Evolutionary conservation across 495 filamentous ascomycete species (phyloP).

Genomic region (Hypomontagnella submonticulosa): DNA sequence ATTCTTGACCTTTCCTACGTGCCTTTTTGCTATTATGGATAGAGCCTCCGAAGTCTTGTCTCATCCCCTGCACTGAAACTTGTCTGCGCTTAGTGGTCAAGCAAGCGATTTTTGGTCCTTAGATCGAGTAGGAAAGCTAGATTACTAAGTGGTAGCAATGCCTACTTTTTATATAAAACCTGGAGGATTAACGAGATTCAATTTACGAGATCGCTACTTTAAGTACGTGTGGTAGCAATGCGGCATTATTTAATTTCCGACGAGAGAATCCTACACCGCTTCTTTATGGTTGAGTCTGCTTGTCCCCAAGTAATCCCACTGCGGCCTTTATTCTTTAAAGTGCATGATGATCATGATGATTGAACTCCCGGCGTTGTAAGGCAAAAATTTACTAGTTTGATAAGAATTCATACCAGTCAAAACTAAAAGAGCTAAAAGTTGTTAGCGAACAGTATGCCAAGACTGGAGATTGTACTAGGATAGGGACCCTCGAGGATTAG

Average conservation of each 20-base stretch:
- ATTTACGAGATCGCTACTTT: slow-evolving; percentile 14
- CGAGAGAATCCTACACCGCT: neutral
- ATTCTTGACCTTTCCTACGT: slow-evolving; percentile 28
- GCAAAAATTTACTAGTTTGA: slow-evolving; percentile 9
- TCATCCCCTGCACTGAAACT: slow-evolving; percentile 33
- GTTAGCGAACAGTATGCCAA: slow-evolving; percentile 35
- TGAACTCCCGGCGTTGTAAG: neutral
- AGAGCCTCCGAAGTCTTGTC: slow-evolving; percentile 9
- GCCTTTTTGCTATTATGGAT: slow-evolving; percentile 5
- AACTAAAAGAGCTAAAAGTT: slow-evolving; percentile 13
- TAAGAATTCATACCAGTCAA: slow-evolving; percentile 15
- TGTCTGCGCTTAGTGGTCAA: slow-evolving; percentile 17
- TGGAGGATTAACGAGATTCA: neutral
- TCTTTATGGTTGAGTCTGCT: neutral
- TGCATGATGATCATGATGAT: too few species aligned
- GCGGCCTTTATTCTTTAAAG: too few species aligned
- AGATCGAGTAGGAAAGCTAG: neutral
- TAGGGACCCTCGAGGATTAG: neutral
- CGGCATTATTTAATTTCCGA: slow-evolving; percentile 21
- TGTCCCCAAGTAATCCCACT: neutral
- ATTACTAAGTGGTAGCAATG: slow-evolving; percentile 2
- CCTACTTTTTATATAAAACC: slow-evolving; percentile 19
- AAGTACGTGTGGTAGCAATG: slow-evolving; percentile 6
- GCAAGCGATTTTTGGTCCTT: neutral
- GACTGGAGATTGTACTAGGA: slow-evolving; percentile 20